Evolutionary conservation across 495 filamentous ascomycete genomes (phyloP), one percentile per base, ranked within the genome.

Genomic region (Annulohypoxylon nitens): DNA sequence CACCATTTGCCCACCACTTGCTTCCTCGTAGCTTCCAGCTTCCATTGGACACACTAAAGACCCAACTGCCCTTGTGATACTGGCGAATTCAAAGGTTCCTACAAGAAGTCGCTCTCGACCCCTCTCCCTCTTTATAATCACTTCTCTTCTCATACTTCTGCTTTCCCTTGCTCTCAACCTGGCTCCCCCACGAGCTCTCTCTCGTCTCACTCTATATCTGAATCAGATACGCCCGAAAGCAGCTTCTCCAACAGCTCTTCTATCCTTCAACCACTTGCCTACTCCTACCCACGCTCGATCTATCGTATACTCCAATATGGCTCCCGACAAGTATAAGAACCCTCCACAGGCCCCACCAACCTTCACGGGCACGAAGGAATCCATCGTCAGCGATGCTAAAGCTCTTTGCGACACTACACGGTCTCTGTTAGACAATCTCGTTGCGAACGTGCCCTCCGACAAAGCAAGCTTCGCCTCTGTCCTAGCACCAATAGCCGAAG

Each of bases 331-430:
- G 78, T 90, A 88, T 76, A 82, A 86, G 76, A 91, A 87, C 69
- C 94, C 94, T 59, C 94, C 94, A 18, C 94, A 97, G 80, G 84
- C 90, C 20, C 95, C 96, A 43, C 93, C 95, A 16, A 84, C 89
- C 47, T 98, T 98, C 83, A 94, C 89, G 0, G 93, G 93, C 57
- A 97, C 94, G 51, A 89, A 92, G 18, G 83, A 90, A 64, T 91
- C 89, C 50, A 84, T 99, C 62, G 81, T 97, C 20, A 85, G 87
- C 63, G 94, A 95, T 75, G 91, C 95, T 39, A 89, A 95, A 79
- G 82, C 84, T 39, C 80, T 97, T 53, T 93, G 94, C 68, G 87
- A 91, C 23, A 83, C 78, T 48, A 92, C 91, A 14, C 90, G 91
- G 54, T 81, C 82, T 10, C 77, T 96, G 37, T 88, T 96, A 65